Evolutionary conservation across 257 asterid species (phyloP).

Genomic region (Knoxia roxburghii): DNA sequence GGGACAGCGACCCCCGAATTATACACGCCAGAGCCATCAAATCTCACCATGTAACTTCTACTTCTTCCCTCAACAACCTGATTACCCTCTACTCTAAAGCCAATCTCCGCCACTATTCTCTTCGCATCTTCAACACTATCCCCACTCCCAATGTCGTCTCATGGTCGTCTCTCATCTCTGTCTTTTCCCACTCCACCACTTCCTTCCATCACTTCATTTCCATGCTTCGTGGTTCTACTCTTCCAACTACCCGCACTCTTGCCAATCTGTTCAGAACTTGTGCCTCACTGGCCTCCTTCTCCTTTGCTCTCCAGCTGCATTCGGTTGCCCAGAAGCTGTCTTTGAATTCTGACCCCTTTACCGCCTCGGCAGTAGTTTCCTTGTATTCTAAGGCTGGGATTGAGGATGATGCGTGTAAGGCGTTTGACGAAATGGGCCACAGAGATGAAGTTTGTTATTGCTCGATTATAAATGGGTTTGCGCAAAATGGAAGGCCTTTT

Average conservation of each 20-base stretch:
- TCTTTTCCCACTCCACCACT: conserved; percentile 33
- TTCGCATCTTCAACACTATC: conserved; percentile 53
- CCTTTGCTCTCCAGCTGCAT: conserved; percentile 58
- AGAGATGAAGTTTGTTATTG: conserved; percentile 64
- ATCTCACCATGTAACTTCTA: conserved; percentile 4
- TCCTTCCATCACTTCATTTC: conserved; percentile 53
- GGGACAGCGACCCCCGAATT: conserved; percentile 48
- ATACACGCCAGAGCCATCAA: conserved; percentile 48
- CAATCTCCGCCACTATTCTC: conserved; percentile 43
- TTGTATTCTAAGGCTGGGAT: conserved; percentile 39
- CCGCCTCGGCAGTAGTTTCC: conserved; percentile 56
- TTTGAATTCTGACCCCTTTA: conserved; percentile 34
- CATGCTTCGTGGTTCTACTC: conserved; percentile 68
- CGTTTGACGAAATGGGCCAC: conserved; percentile 61
- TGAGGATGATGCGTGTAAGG: conserved; percentile 37
- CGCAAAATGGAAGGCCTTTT: conserved; percentile 43
- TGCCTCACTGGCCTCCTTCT: conserved; percentile 24
- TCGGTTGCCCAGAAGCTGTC: conserved; percentile 46
- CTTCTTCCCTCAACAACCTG: conserved; percentile 51
- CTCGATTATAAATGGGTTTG: conserved; percentile 61
- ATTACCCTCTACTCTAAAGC: conserved; percentile 66
- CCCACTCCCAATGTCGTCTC: conserved; percentile 67
- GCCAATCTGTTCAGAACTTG: conserved; percentile 63
- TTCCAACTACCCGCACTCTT: conserved; percentile 56
- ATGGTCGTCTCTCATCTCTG: conserved; percentile 68